Percentiles rank a stretch among this genome's conserved stretches.
Conservation (phyloP, 2,329 filamentous ascomycete genomes). For the Ophiostoma populinum region DNA sequence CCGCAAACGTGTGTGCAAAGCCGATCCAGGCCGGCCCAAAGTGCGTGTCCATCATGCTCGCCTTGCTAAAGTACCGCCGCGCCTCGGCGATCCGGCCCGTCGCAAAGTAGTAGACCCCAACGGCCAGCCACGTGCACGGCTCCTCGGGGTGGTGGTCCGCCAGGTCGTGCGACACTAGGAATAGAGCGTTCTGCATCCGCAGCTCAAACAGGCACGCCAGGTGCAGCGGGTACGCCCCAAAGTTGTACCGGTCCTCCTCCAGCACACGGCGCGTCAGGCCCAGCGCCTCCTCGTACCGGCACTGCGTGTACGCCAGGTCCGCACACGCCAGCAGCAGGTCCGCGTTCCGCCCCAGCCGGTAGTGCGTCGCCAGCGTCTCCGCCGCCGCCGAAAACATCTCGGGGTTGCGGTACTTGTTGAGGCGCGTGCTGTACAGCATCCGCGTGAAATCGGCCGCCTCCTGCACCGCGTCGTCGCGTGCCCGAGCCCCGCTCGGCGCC, state of each 20-base stretch:
- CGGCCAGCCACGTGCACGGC: slow-evolving; percentile 81
- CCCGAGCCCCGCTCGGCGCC: slow-evolving; percentile 28
- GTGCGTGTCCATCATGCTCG: slow-evolving; percentile 92
- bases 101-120: slow-evolving; percentile 85
- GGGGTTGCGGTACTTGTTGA: slow-evolving; percentile 90
- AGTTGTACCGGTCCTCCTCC: slow-evolving; percentile 73
- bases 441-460: slow-evolving; percentile 88
- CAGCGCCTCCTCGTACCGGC: slow-evolving; percentile 76
- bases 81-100: slow-evolving; percentile 86
- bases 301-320: slow-evolving; percentile 86
- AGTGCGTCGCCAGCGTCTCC: slow-evolving; percentile 84
- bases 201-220: slow-evolving; percentile 84
- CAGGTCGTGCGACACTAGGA: slow-evolving; percentile 80
- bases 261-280: slow-evolving; percentile 71
- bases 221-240: slow-evolving; percentile 75
- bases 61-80: slow-evolving; percentile 89
- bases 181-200: slow-evolving; percentile 69
- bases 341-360: slow-evolving; percentile 69
- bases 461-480: slow-evolving; percentile 31
- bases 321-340: slow-evolving; percentile 83
- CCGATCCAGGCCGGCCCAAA: slow-evolving; percentile 98
- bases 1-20: slow-evolving; percentile 94
- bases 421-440: slow-evolving; percentile 85
- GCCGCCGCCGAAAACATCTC: slow-evolving; percentile 68
- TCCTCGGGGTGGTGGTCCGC: slow-evolving; percentile 85